Conservation (phyloP, 2,329 filamentous ascomycete genomes). For the Lasiodiplodia citricola region DNA sequence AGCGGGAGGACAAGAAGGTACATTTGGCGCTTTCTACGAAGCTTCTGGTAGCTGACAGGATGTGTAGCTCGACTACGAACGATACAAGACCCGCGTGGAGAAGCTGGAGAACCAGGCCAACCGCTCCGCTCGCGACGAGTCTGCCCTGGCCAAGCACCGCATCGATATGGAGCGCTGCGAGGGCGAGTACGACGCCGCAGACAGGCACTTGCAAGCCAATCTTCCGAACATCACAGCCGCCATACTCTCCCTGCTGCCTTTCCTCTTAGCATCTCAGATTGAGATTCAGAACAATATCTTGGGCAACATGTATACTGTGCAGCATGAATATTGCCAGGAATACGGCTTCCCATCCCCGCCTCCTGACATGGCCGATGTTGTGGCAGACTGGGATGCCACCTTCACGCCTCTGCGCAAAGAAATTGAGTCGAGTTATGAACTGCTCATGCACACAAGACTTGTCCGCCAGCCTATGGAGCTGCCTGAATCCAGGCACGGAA, state of each 20-base stretch:
- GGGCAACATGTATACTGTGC: conserved; percentile 76
- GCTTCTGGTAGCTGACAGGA: conserved; percentile 23
- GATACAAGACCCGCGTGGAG: conserved; percentile 73
- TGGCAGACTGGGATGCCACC: conserved; percentile 67
- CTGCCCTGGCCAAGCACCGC: conserved; percentile 72
- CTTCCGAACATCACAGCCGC: conserved; percentile 75
- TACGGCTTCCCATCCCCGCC: conserved; percentile 73
- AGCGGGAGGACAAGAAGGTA: conserved; percentile 78
- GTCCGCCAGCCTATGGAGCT: conserved; percentile 62
- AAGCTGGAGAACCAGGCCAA: conserved; percentile 72
- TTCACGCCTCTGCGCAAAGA: conserved; percentile 70
- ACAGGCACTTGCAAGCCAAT: conserved; percentile 72
- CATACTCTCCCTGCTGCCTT: conserved; percentile 75
- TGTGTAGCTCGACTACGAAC: conserved; percentile 74
- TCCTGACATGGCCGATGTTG: conserved; percentile 73
- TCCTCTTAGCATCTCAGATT: conserved; percentile 72
- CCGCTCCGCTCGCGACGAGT: conserved; percentile 75
- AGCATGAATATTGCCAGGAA: conserved; percentile 75
- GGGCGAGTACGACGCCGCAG: conserved; percentile 76
- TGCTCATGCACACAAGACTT: conserved; percentile 71
- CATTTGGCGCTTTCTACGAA: conserved; percentile 22
- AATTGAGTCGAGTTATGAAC: conserved; percentile 65
- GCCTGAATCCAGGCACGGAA: conserved; percentile 51
- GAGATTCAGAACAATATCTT: conserved; percentile 79
- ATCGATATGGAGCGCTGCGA: conserved; percentile 68